Conservation (phyloP, 2,329 filamentous ascomycete genomes). For the Blumeria graminis region DNA sequence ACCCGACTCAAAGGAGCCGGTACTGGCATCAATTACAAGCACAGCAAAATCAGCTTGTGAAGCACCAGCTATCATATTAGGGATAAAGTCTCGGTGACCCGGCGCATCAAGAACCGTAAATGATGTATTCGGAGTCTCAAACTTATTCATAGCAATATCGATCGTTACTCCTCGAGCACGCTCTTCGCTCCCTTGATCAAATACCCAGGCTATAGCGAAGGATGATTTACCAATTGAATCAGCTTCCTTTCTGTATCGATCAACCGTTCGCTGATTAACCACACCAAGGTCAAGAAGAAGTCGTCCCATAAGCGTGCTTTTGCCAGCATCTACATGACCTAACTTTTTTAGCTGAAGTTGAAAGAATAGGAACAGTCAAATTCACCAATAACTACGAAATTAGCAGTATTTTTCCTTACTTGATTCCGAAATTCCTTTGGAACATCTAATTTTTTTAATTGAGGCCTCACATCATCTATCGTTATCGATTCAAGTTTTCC, state of each 20-base stretch:
- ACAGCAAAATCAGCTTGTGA: constrained; percentile 92
- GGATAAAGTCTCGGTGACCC: constrained; percentile 85
- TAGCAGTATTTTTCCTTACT: constrained; percentile 55
- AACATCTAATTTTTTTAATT: constrained; percentile 66
- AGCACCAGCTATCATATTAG: constrained; percentile 95
- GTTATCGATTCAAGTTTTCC: constrained; percentile 22
- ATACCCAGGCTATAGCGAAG: constrained; percentile 89
- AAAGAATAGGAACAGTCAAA: background rate
- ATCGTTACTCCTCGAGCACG: constrained; percentile 80
- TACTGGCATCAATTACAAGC: constrained; percentile 75
- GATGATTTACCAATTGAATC: constrained; percentile 83
- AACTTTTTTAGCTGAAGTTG: constrained; percentile 5
- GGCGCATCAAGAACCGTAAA: constrained; percentile 94
- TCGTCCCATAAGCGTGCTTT: constrained; percentile 95
- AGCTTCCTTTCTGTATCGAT: constrained; percentile 71
- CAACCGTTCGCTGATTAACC: constrained; percentile 67
- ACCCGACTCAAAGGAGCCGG: constrained; percentile 80
- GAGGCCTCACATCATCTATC: constrained; percentile 30
- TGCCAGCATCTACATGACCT: constrained; percentile 94
- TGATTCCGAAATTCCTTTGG: constrained; percentile 55
- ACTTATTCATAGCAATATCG: constrained; percentile 85
- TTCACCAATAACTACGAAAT: constrained; percentile 76
- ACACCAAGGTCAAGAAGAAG: constrained; percentile 71
- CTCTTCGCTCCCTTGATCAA: constrained; percentile 82
- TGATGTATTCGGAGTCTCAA: constrained; percentile 63